Evolutionary conservation across 345 rosid species (phyloP), one percentile per base, ranked within the genome.

Genomic region (Acer negundo): DNA sequence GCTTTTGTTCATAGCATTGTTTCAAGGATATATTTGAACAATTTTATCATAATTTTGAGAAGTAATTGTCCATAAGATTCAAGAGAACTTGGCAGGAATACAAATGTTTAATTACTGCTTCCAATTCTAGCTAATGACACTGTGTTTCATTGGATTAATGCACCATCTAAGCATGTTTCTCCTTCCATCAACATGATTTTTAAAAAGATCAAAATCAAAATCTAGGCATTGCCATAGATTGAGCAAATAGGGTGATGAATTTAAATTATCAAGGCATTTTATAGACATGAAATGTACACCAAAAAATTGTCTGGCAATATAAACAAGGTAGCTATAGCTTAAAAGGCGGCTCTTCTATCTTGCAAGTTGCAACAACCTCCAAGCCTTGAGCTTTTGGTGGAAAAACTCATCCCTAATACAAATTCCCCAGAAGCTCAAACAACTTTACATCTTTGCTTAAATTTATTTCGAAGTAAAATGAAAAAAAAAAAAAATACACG

Each of bases 401-500:
- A 65, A 49, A 66, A 58, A 65, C 12, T 17, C 49, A 20, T 47
- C 20, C 75, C 38, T 66, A 62, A 5, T 81, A 64, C 78, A 63
- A 77, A 59, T 59, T 56, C 47, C 63, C 70, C 69, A 65, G 9
- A 74, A 76, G 78, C 75, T 76, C 82, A 70, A 80, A n/a, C 19
- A 64, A 71, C 76, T 67, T 73, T 76, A 80, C 85, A 80, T 67
- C 69, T 72, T 59, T 78, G n/a, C 70, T 58, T 77, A 49, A 40
- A 42, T 77, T 84, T 80, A 74, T 86, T 84, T 71, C 78, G 65
- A 78, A 67, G 77, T 23, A 80, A 62, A 78, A 62, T 9, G 58
- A 61, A 74, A 55, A 68, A 80, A 74, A 55, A 68, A 80, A 78
- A 28, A 28, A 28, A 78, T 67, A 77, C 42, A 69, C 49, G 31